These are phyloP conservation scores for Westerdykella sp. DNA, from an alignment of 2,329 filamentous ascomycete species.

Conservation along the genomic window DNA sequence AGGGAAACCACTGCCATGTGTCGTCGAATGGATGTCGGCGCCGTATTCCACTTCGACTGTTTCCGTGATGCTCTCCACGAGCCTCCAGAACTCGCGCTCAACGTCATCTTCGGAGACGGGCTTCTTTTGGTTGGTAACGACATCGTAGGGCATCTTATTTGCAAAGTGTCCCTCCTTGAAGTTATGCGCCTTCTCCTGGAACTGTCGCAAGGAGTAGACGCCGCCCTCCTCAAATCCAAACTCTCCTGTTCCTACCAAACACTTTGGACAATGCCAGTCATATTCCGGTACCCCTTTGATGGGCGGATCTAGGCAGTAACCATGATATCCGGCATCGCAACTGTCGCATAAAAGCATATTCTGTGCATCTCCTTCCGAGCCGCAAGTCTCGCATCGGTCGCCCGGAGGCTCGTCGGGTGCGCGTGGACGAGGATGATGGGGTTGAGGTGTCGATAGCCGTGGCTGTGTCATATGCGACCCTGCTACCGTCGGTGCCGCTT, in stretches of 20 bases:
- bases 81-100: conserved; percentile 91
- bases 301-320: conserved; percentile 80
- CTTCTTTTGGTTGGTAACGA: conserved; percentile 70
- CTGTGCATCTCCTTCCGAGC: conserved; percentile 65
- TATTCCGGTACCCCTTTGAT: conserved; percentile 69
- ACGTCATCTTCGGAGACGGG: conserved; percentile 92
- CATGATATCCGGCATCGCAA: conserved; percentile 85
- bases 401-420: conserved; percentile 49
- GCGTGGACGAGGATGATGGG: conserved; percentile 52
- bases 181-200: conserved; percentile 89
- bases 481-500: conserved; percentile 70
- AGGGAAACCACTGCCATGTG: conserved; percentile 93
- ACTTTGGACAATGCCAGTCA: conserved; percentile 95
- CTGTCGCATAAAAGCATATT: conserved; percentile 79
- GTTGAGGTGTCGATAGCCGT: conserved; percentile 67
- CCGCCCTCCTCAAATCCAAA: conserved; percentile 97
- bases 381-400: conserved; percentile 79
- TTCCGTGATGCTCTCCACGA: conserved; percentile 89
- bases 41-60: conserved; percentile 98
- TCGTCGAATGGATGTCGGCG: conserved; percentile 96
- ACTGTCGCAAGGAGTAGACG: conserved; percentile 88
- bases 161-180: conserved; percentile 96
- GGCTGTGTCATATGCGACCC: conserved; percentile 96
- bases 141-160: conserved; percentile 81
- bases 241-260: conserved; percentile 90